Evolutionary conservation across 1,284 basidiomycete species (phyloP), one percentile per base, ranked within the genome.

Genomic region (Leccinum glutinopallens): DNA sequence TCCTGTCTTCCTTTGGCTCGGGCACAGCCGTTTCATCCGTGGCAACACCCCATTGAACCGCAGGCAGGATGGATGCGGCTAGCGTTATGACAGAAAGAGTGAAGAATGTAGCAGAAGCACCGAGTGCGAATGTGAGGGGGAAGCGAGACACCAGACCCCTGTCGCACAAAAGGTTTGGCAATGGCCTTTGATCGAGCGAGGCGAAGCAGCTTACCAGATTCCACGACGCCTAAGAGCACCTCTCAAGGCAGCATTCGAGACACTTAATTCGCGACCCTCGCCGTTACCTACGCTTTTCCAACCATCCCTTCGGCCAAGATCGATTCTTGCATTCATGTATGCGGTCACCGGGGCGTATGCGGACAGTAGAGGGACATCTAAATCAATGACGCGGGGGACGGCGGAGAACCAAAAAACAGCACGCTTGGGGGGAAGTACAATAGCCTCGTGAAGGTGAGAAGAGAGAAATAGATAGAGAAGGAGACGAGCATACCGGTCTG

Each of bases 121-220:
- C 63, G n/a, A 81, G 29, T 2, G 81, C 79, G 43, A 78, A 83
- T 17, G 81, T 67, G n/a, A 91, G 68, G 1, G 91, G 91, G 76
- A 88, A 90, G 41, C 87, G 85, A 32, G 86, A 84, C n/a, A 89
- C 80, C 5, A 92, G 70, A 29, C 90, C 89, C 32, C 91, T 92
- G 63, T 54, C 17, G 8, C 29, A 55, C 51, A 53, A 32, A 53
- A 46, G 39, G 22, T 10, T 65, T 17, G 35, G 56, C 2, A n/a
- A 62, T 32, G 59, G n/a, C 22, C 43, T 37, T 56, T 58, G 32
- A 32, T 58, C 55, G 22, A 51, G 22, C 51, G 49, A 54, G 57
- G 41, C 68, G 57, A 39, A 46, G 22, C 51, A 29, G 68, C 83
- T 59, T 71, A 91, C 91, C 88, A 83, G 57, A 92, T 76, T 49